phyloP scores from a whole-genome alignment of 2,329 filamentous ascomycete genomes.

The Arthrocladium fulminans region DNA sequence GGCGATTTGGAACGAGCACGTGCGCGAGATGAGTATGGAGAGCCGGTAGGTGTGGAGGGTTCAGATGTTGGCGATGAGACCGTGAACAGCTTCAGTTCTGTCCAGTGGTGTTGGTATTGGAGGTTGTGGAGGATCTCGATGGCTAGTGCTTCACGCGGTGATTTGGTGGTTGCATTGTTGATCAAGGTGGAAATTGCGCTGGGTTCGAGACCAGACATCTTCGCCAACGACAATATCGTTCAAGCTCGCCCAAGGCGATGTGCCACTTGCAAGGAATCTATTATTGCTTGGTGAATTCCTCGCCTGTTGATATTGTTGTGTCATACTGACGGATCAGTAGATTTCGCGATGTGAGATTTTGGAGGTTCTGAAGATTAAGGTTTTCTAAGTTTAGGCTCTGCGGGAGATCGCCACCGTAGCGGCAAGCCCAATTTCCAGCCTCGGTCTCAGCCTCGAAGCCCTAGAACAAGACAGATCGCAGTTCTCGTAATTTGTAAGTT shows the following conservation, averaged over 20 bases:
- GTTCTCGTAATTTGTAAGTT: background rate
- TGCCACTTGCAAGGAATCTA: background rate
- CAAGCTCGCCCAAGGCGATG: no score
- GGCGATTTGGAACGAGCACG: conserved; percentile 3
- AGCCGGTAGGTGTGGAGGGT: conserved; percentile 23
- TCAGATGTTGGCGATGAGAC: conserved; percentile 24
- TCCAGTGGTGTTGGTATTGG: conserved; percentile 55
- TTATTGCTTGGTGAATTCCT: no score
- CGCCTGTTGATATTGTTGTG: background rate
- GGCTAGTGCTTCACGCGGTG: conserved; percentile 38
- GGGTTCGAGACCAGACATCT: conserved; percentile 13
- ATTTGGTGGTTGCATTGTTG: conserved; percentile 25
- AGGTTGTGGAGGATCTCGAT: conserved; percentile 56
- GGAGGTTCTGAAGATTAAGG: background rate
- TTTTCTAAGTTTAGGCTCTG: background rate
- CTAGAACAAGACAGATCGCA: conserved; percentile 6
- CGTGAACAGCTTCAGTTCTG: conserved; percentile 44
- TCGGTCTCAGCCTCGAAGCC: background rate
- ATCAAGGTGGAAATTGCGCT: conserved; percentile 37
- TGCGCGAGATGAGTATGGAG: background rate
- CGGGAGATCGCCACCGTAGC: background rate
- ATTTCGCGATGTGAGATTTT: background rate
- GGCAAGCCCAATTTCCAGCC: background rate
- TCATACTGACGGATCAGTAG: background rate
- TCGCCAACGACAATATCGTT: no score